phyloP scores from a whole-genome alignment of 2,329 filamentous ascomycete genomes.

The Colletotrichum incanum region DNA sequence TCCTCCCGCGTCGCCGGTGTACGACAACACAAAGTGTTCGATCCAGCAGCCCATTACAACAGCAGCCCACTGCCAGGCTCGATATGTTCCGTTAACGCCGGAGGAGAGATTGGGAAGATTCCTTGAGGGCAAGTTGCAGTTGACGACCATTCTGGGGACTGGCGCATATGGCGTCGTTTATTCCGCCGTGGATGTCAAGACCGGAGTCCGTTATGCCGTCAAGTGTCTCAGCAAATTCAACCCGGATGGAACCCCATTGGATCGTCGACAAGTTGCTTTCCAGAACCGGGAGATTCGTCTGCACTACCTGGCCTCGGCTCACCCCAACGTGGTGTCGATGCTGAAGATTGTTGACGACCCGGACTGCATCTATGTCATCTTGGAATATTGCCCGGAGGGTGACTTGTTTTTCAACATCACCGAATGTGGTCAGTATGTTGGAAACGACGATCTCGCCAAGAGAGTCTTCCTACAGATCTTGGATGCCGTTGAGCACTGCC shows the following conservation, averaged over 20 bases:
- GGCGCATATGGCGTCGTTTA: slow-evolving; percentile 98
- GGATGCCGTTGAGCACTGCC: slow-evolving; percentile 97
- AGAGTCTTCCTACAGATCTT: slow-evolving; percentile 94
- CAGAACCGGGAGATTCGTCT: slow-evolving; percentile 94
- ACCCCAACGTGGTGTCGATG: slow-evolving; percentile 94
- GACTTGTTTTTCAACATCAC: slow-evolving; percentile 99
- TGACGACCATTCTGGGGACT: slow-evolving; percentile 89
- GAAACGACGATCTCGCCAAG: slow-evolving; percentile 90
- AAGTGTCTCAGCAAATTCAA: slow-evolving; percentile 97
- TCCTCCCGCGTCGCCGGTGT: slow-evolving; percentile 70
- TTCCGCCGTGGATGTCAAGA: slow-evolving; percentile 87
- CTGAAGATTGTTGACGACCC: slow-evolving; percentile 92
- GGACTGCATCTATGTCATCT: slow-evolving; percentile 95
- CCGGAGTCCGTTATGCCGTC: slow-evolving; percentile 88
- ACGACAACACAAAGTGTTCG: slow-evolving; percentile 65
- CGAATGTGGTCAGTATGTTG: slow-evolving; percentile 92
- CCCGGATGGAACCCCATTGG: slow-evolving; percentile 77
- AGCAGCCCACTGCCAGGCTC: slow-evolving; percentile 57
- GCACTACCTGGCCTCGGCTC: slow-evolving; percentile 89
- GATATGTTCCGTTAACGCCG: slow-evolving; percentile 74
- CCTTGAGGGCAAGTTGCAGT: slow-evolving; percentile 85
- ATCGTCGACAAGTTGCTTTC: slow-evolving; percentile 88
- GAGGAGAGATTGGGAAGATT: slow-evolving; percentile 90
- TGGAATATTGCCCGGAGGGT: slow-evolving; percentile 97
- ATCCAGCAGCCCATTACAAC: slow-evolving; percentile 56